Base-by-base conservation (phyloP, 2,329 filamentous ascomycete genomes). In the Pseudogymnoascus sp. region DNA sequence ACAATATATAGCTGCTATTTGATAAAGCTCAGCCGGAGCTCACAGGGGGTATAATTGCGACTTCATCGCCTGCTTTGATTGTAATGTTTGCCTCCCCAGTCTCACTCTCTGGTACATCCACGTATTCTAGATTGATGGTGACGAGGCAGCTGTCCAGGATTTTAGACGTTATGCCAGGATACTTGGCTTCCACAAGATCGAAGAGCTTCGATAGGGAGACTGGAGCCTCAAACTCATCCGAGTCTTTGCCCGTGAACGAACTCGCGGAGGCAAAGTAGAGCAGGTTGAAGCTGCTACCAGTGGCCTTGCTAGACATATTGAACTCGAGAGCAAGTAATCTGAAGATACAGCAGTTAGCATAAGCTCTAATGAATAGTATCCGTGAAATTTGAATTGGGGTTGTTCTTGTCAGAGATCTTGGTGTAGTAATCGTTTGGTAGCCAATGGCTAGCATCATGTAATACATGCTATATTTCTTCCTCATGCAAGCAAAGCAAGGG, bases 31-130 rank as follows among this genome's bases (percentile, higher is more conserved):
- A 95, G 4, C 91, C 91, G 38, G 91, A 92, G 79, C 91, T 96
- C 68, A 96, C 91, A 9, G 91, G 91, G 35, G 91, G 91, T 64
- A 96, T 93, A 37, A 96, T 88, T 44, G 89, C 91, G 63, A 96
- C 90, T 77, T 96, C 91, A 72, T 96, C 91, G 29, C 88, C 89
- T 66, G 85, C 84, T 61, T 85, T 76, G 64, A 96, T 88, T 63
- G 84, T 73, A 26, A 79, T 68, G 15, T 77, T 77, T 15, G 70
- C 71, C 17, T 76, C 77, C 56, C 75, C 75, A 11, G 74, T 74
- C 17, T 75, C 75, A 33, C 76, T 75, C 42, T 79, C 79, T 6
- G 72, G 71, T 10, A 91, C 69, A 72, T 95, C 89, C 71, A 93
- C 86, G 76, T 96, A 96, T 64, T 90, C 83, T 62, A 93, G 77